Base-by-base conservation (phyloP, 352 stramenopile genomes). In the Phytophthora chlamydospora region DNA sequence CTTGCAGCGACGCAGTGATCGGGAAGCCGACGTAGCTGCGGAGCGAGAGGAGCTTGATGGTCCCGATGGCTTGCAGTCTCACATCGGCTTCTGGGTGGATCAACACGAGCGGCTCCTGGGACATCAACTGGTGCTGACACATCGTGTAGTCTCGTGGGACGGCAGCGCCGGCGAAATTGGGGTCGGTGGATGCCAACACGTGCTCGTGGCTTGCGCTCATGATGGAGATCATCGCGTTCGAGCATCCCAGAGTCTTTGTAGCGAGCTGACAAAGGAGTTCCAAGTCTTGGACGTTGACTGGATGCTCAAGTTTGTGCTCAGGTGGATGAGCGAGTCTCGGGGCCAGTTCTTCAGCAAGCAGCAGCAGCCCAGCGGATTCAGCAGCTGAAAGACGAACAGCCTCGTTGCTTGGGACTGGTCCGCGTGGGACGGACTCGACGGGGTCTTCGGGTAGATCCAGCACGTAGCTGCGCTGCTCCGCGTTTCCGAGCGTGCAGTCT, bases 11-110 rank as follows among this genome's bases (percentile, higher is more conserved):
- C 9, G 60, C 60, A 1, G 64, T 66, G 27, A 90, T 38, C 1
- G 81, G 78, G 52, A 90, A 86, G 31, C 81, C 81, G 42, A 79
- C 70, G 68, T 87, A 90, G 56, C 79, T 82, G 34, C 73, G 73
- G 32, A 78, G 51, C 6, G 63, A 73, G 19, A 85, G 56, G 4
- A 71, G 40, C 6, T 63, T 59, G 16, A 82, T 61, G 2, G 58
- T 58, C 0, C 54, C 33, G 21, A 77, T 31, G 42, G 72, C 68
- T 32, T 73, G 71, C 33, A 86, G 80, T 4, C 74, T 62, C 21
- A 88, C 66, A 44, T 90, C 81, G 2, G 78, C 76, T 32, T 89
- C 78, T 0, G 79, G 78, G 32, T 89, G 76, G 7, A 76, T 66
- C 19, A 87, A 45, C 2, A 89, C 65, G 11, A 85, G 44, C n/a